These are phyloP conservation scores for Dactylella cylindrospora DNA, from an alignment of 2,329 filamentous ascomycete species.

Conservation along the genomic window DNA sequence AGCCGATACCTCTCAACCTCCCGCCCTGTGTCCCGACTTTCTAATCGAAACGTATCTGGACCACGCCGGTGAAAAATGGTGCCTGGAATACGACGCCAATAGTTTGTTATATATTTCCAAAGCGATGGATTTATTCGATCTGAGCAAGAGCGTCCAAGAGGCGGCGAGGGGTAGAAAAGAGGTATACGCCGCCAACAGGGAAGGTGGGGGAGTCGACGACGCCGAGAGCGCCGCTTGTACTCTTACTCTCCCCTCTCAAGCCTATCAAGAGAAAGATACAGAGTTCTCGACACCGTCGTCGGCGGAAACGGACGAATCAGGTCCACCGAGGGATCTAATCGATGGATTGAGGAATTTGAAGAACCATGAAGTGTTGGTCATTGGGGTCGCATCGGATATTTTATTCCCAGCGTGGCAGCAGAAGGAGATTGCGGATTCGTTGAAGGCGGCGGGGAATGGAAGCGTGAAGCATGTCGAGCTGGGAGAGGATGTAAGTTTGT, in stretches of 20 bases:
- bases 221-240: constrained; percentile 61
- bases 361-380: constrained; percentile 78
- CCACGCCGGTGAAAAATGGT: constrained; percentile 97
- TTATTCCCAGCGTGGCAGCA: constrained; percentile 98
- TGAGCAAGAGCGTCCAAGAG: constrained; percentile 70
- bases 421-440: constrained; percentile 82
- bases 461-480: constrained; percentile 85
- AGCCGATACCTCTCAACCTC: constrained; percentile 81
- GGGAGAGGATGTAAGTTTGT: constrained; percentile 89
- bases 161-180: constrained; percentile 65
- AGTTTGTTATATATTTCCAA: constrained; percentile 95
- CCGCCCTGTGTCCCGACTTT: constrained; percentile 94
- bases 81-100: constrained; percentile 92
- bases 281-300: neutral
- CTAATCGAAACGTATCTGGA: constrained; percentile 97
- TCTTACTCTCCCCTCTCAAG: constrained; percentile 76
- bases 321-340: constrained; percentile 76
- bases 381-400: constrained; percentile 94
- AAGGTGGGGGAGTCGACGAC: constrained; percentile 56
- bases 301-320: constrained; percentile 50
- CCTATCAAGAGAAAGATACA: constrained; percentile 71
- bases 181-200: constrained; percentile 56
- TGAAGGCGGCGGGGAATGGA: constrained; percentile 74
- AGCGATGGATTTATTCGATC: constrained; percentile 97
- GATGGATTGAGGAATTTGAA: constrained; percentile 70